Percentiles rank a stretch among this genome's conserved stretches.
These are phyloP conservation scores for Dipteronia sinensis DNA, from an alignment of 345 rosid species.

Conservation along the genomic window DNA sequence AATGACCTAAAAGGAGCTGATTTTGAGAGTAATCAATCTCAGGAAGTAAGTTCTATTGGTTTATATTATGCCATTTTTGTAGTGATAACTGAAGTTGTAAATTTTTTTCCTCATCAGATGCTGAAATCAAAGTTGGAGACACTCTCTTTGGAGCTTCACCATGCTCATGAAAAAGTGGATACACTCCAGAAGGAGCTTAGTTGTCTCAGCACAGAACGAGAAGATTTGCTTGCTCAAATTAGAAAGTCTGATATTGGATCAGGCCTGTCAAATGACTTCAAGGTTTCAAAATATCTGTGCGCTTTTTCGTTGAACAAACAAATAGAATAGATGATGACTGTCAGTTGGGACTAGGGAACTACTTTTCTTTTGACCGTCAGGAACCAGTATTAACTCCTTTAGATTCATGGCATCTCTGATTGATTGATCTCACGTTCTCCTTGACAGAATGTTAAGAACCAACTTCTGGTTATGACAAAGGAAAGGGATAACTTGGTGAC, in stretches of 20 bases:
- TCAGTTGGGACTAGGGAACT: background rate
- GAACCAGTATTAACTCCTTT: background rate
- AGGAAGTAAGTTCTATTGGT: conserved; percentile 49
- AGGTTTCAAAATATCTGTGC: conserved; percentile 37
- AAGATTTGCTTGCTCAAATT: conserved; percentile 36
- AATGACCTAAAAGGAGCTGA: conserved; percentile 40
- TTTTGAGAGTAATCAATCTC: conserved; percentile 39
- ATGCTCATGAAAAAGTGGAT: conserved; percentile 36
- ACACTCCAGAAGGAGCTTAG: conserved; percentile 42
- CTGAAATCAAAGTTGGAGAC: conserved; percentile 39
- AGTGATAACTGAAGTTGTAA: background rate
- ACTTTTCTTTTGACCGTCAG: background rate
- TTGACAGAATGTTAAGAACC: conserved; percentile 37
- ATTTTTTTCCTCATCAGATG: conserved; percentile 27
- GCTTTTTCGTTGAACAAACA: background rate
- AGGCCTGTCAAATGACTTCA: conserved; percentile 29
- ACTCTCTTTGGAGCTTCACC: conserved; percentile 45
- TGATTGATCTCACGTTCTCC: background rate
- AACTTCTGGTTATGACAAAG: conserved; percentile 27
- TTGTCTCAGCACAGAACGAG: conserved; percentile 46
- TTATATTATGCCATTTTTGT: conserved; percentile 11
- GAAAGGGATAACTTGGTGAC: conserved; percentile 41
- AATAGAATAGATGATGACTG: background rate
- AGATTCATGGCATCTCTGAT: conserved; percentile 8
- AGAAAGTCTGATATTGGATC: conserved; percentile 30